These are phyloP conservation scores for Capsicum pubescens DNA, from an alignment of 257 asterid genomes.

Conservation along the genomic window DNA sequence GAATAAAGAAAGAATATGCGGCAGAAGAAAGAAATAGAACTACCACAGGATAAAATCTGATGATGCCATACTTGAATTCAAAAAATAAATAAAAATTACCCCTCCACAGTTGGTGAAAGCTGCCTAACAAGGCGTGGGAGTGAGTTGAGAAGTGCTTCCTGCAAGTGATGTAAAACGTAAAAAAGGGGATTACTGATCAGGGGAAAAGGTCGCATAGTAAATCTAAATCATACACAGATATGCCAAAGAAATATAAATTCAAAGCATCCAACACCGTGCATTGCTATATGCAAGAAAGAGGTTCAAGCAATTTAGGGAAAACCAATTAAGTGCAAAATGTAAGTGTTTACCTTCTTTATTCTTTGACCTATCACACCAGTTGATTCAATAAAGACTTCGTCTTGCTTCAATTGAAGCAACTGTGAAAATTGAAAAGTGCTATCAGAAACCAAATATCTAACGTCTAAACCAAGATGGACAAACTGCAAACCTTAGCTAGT, in stretches of 20 bases:
- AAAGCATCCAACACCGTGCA: background rate
- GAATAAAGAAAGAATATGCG: background rate
- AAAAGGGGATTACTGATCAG: background rate
- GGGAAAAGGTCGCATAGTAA: background rate
- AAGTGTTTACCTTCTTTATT: conserved; percentile 79
- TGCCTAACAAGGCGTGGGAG: conserved; percentile 78
- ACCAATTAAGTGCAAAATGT: background rate
- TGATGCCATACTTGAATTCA: background rate
- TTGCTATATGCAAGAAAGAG: background rate
- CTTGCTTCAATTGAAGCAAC: conserved; percentile 77
- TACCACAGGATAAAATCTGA: background rate
- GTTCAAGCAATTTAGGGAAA: background rate
- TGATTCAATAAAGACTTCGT: conserved; percentile 89
- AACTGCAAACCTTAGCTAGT: conserved; percentile 67
- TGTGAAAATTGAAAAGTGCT: conserved; percentile 41
- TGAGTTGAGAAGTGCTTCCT: conserved; percentile 93
- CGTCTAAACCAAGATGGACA: background rate
- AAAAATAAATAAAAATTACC: conserved; percentile 48
- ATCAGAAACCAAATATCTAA: conserved; percentile 22
- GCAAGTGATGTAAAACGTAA: conserved; percentile 42
- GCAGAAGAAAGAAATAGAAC: background rate
- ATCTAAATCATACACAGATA: conserved; percentile 1
- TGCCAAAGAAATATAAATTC: background rate
- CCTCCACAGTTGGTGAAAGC: conserved; percentile 66
- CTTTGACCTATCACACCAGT: conserved; percentile 96